A percentile compares a stretch with the other conserved stretches of the same genome.
Conservation (phyloP, 345 rosid genomes). For the Alliaria petiolata region DNA sequence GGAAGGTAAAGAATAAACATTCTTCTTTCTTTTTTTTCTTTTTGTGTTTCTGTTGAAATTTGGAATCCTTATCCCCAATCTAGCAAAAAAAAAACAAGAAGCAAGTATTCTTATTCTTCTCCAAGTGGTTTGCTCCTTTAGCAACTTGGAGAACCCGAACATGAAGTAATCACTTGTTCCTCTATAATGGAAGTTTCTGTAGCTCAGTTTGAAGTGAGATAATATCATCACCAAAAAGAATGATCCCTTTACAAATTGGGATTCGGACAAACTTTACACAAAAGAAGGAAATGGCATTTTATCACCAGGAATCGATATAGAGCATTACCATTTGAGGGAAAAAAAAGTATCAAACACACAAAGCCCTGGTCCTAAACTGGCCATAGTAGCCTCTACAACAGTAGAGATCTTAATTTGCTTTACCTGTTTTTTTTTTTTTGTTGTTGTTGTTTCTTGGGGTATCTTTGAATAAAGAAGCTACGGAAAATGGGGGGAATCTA, state of each 20-base stretch:
- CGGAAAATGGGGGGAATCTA: slow-evolving; percentile 26
- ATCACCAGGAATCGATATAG: slow-evolving; percentile 24
- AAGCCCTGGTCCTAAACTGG: slow-evolving; percentile 18
- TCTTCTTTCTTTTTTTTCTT: slow-evolving; percentile 11
- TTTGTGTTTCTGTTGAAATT: slow-evolving; percentile 19
- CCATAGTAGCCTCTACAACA: slow-evolving; percentile 13
- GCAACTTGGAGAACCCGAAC: slow-evolving; percentile 42
- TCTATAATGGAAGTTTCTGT: slow-evolving; percentile 28
- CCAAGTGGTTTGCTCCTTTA: slow-evolving; percentile 41
- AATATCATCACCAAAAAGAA: slow-evolving; percentile 21
- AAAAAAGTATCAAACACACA: slow-evolving; percentile 16
- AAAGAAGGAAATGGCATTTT: slow-evolving; percentile 25
- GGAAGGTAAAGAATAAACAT: slow-evolving; percentile 17
- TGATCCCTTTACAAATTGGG: slow-evolving; percentile 18
- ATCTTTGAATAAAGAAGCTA: slow-evolving; percentile 14
- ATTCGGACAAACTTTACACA: slow-evolving; percentile 26
- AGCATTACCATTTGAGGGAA: slow-evolving; percentile 15
- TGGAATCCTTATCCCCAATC: slow-evolving; percentile 44
- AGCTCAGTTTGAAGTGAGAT: slow-evolving; percentile 17
- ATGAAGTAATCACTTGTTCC: slow-evolving; percentile 19
- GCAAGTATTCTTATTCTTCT: slow-evolving; percentile 40
- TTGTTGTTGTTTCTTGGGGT: slow-evolving; percentile 9
- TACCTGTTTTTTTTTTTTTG: not conserved
- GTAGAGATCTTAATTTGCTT: not conserved
- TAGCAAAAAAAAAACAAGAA: slow-evolving; percentile 22